Evolutionary conservation across 75 land plant genomes (phyloP).

Genomic region (Cupressus sempervirens): DNA sequence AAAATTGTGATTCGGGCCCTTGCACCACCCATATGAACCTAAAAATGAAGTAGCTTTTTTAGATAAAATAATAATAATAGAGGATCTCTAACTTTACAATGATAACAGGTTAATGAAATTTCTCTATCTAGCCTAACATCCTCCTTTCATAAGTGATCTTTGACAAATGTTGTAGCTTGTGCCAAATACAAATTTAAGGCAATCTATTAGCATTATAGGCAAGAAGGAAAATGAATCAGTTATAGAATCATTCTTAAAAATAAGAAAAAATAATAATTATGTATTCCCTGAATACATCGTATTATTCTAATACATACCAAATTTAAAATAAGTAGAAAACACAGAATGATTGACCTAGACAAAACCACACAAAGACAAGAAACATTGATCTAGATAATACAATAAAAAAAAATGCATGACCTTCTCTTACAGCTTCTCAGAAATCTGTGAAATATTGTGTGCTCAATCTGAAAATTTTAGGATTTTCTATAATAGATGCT

Average conservation of each 20-base stretch:
- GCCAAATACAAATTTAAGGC: constrained; percentile 76
- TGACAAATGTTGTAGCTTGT: constrained; percentile 66
- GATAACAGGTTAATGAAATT: not conserved
- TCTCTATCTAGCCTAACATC: constrained; percentile 15
- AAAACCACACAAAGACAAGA: not conserved
- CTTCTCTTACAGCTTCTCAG: not conserved
- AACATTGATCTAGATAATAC: not conserved
- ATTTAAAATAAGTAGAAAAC: not conserved
- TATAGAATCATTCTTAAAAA: not conserved
- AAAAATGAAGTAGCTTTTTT: not conserved
- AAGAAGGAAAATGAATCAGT: not conserved
- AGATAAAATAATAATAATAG: not conserved
- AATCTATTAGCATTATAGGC: constrained; percentile 21
- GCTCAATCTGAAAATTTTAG: no score
- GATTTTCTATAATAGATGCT: no score
- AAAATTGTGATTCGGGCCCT: constrained; percentile 79
- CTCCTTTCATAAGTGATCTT: constrained; percentile 66
- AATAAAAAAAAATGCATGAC: not conserved
- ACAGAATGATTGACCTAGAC: not conserved
- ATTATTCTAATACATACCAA: not conserved
- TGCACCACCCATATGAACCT: constrained; percentile 88
- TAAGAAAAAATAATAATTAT: no score
- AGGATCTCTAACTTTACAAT: not conserved
- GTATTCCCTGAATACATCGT: not conserved
- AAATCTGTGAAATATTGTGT: not conserved